Evolutionary conservation across 441 rosid species (phyloP).

Genomic region (Gossypium schwendimanii): DNA sequence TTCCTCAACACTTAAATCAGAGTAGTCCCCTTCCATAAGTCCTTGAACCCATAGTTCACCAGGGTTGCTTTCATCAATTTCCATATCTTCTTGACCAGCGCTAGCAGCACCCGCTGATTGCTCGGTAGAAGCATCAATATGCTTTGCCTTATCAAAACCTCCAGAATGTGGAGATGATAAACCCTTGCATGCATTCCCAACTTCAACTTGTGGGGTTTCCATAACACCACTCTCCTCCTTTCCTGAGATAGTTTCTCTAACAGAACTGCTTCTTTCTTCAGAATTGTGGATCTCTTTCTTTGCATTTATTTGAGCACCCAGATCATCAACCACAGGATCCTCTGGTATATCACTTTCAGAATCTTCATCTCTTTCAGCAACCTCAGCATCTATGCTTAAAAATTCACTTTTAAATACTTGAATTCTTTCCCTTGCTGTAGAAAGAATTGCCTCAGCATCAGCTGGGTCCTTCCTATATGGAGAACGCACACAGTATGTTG

Average conservation of each 20-base stretch:
- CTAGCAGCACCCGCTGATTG: constrained; percentile 17
- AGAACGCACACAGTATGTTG: constrained; percentile 89
- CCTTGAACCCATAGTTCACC: constrained; percentile 95
- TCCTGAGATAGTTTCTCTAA: constrained; percentile 22
- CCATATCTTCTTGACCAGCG: constrained; percentile 41
- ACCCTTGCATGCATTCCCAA: constrained; percentile 18
- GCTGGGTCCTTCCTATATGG: constrained; percentile 89
- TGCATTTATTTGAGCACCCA: constrained; percentile 38
- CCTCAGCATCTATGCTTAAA: constrained; percentile 75
- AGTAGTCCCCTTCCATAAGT: constrained; percentile 89
- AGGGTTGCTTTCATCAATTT: constrained; percentile 71
- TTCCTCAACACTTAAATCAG: constrained; percentile 88
- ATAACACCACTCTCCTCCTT: constrained; percentile 26
- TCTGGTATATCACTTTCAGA: constrained; percentile 79
- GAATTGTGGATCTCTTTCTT: constrained; percentile 35
- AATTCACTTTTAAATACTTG: constrained; percentile 76
- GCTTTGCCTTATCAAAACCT: constrained; percentile 26
- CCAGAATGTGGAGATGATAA: constrained; percentile 29
- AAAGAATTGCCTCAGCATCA: constrained; percentile 84
- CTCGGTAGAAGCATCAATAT: constrained; percentile 10
- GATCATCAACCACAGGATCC: constrained; percentile 92
- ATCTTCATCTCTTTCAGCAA: constrained; percentile 91
- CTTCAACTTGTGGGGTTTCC: constrained; percentile 30
- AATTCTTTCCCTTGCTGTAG: constrained; percentile 84
- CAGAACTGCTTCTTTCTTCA: constrained; percentile 38